A percentile compares a stretch with the other conserved stretches of the same genome.
phyloP scores from a whole-genome alignment of 768 basidiomycete genomes.

The Rhodotorula taiwanensis region DNA sequence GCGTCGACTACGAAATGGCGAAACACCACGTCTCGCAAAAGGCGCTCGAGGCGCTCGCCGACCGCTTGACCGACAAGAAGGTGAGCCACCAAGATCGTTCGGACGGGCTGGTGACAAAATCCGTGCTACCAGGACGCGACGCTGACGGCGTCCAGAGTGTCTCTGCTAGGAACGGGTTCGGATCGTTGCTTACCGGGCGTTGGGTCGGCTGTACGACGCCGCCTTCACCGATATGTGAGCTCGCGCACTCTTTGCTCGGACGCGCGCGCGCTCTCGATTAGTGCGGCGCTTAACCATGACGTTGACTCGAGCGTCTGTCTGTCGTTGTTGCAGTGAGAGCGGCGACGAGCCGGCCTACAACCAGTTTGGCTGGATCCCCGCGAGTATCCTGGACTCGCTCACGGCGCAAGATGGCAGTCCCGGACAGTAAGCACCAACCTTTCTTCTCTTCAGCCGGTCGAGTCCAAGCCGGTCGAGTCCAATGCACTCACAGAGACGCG shows the following conservation, averaged over 20 bases:
- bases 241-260: too few relatives aligned
- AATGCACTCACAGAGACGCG: too few relatives aligned
- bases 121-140: not conserved
- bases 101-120: too few relatives aligned
- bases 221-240: conserved; percentile 86
- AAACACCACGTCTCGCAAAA: conserved; percentile 66
- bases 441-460: not conserved
- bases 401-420: too few relatives aligned
- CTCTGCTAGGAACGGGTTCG: conserved; percentile 44
- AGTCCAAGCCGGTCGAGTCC: not conserved
- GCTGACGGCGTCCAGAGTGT: not conserved
- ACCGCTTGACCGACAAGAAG: conserved; percentile 77
- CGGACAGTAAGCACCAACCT: conserved; percentile 43
- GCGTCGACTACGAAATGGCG: conserved; percentile 83
- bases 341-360: conserved; percentile 62
- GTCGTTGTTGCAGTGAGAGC: conserved; percentile 76
- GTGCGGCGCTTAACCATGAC: too few relatives aligned
- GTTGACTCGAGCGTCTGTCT: too few relatives aligned
- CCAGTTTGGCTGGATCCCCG: conserved; percentile 80
- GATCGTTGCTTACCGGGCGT: conserved; percentile 63
- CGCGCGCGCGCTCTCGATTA: too few relatives aligned
- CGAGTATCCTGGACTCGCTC: too few relatives aligned
- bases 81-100: conserved; percentile 45
- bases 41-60: conserved; percentile 61
- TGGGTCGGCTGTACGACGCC: conserved; percentile 69